phyloP scores from a whole-genome alignment of 257 asterid species.

The Ocimum tenuiflorum region DNA sequence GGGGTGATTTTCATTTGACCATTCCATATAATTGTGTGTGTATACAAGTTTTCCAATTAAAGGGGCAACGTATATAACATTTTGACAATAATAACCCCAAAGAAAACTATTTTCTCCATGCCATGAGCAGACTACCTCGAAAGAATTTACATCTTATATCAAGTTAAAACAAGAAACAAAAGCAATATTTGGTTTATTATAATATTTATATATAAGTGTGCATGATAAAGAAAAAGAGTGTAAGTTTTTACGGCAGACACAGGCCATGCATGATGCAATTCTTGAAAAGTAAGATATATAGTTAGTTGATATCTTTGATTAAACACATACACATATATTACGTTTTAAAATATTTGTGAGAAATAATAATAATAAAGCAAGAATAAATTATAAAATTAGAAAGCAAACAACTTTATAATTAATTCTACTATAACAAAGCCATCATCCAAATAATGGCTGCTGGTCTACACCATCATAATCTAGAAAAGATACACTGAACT shows the following conservation, averaged over 20 bases:
- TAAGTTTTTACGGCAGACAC: constrained; percentile 64
- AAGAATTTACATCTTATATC: neutral
- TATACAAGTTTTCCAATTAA: too few species aligned
- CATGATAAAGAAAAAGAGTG: constrained; percentile 33
- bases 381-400: constrained; percentile 13
- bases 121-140: neutral
- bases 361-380: constrained; percentile 33
- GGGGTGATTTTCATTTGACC: too few species aligned
- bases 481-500: constrained; percentile 41
- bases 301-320: constrained; percentile 56
- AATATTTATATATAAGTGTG: constrained; percentile 3
- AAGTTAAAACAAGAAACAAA: neutral
- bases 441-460: too few species aligned
- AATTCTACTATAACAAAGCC: constrained; percentile 38
- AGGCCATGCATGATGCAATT: constrained; percentile 53
- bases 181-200: neutral
- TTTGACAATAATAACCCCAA: neutral
- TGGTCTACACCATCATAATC: constrained; percentile 59
- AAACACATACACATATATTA: too few species aligned
- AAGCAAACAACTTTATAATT: constrained; percentile 39
- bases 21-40: too few species aligned
- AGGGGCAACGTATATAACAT: too few species aligned
- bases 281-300: constrained; percentile 39
- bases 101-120: neutral
- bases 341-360: constrained; percentile 24